Conservation (phyloP, 495 filamentous ascomycete genomes). For the Hypoxylon trugodes region DNA sequence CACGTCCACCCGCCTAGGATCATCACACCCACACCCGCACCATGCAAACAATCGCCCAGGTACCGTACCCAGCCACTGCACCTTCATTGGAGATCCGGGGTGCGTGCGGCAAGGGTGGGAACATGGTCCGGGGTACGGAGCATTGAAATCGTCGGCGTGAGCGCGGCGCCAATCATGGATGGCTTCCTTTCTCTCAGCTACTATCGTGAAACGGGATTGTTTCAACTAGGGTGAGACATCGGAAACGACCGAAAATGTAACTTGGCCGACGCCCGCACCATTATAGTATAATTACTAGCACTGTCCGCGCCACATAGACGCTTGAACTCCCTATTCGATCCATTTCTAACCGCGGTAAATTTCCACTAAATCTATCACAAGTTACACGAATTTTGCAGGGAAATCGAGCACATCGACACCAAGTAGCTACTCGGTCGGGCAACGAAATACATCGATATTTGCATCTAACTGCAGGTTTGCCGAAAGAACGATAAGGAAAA, state of each 20-base stretch:
- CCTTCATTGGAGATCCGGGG: constrained; percentile 21
- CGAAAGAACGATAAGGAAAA: no score
- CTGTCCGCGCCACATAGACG: no score
- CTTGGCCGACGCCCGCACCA: background rate
- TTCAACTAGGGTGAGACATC: constrained; percentile 21
- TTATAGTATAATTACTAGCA: background rate
- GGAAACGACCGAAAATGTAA: constrained; percentile 15
- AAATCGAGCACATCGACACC: no score
- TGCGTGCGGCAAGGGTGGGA: background rate
- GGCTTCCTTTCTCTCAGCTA: constrained; percentile 6
- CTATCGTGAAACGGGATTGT: constrained; percentile 31
- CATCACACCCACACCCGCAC: no score
- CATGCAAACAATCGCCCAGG: background rate
- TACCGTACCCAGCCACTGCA: background rate
- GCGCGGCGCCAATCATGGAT: constrained; percentile 27
- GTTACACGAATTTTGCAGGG: no score
- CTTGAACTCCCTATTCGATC: background rate
- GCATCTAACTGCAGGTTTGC: no score
- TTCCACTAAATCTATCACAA: no score
- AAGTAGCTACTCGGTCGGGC: no score
- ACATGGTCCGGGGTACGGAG: constrained; percentile 27
- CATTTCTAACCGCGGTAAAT: no score
- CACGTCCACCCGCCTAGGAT: background rate
- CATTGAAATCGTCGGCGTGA: constrained; percentile 12
- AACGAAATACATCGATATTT: no score